Evolutionary conservation across 2,329 filamentous ascomycete genomes (phyloP).

Genomic region (Onygenales sp.): DNA sequence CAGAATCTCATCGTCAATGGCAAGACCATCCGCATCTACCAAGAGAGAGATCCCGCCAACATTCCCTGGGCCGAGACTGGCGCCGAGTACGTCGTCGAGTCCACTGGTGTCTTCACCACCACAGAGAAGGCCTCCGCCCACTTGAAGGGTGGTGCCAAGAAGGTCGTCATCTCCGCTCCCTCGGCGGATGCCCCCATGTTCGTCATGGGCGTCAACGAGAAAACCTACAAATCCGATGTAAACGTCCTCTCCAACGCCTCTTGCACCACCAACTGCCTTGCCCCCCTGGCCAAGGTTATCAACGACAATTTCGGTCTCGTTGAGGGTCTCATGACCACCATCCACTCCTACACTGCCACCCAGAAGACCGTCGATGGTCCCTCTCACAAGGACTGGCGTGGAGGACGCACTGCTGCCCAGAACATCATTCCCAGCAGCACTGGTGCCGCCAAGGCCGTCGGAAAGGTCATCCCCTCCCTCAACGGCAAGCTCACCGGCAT

Average conservation of each 20-base stretch:
- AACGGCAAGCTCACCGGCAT: conserved; percentile 99
- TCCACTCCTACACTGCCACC: conserved; percentile 99
- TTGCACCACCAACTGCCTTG: conserved; percentile 99
- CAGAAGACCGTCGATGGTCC: conserved; percentile 99
- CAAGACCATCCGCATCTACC: conserved; percentile 93
- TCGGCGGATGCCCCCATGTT: conserved; percentile 90
- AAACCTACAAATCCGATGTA: conserved; percentile 81
- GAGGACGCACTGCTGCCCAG: conserved; percentile 95
- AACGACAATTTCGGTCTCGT: conserved; percentile 96
- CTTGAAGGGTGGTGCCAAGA: conserved; percentile 95
- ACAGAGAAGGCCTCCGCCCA: conserved; percentile 90
- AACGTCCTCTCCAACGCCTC: conserved; percentile 98
- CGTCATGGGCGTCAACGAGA: conserved; percentile 98
- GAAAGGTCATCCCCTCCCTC: conserved; percentile 95
- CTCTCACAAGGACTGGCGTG: conserved; percentile 98
- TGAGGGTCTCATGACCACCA: conserved; percentile 99
- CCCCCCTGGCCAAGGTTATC: conserved; percentile 97
- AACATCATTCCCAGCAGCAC: conserved; percentile 99
- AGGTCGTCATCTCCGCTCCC: conserved; percentile 63
- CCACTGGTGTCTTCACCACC: conserved; percentile 98
- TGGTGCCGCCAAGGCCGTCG: conserved; percentile 98
- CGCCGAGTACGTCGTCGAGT: conserved; percentile 93
- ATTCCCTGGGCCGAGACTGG: conserved; percentile 87
- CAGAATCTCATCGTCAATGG: conserved; percentile 78
- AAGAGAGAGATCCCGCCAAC: conserved; percentile 75